Evolutionary conservation across 345 rosid species (phyloP), one percentile per base, ranked within the genome.

Genomic region (Boechera stricta): DNA sequence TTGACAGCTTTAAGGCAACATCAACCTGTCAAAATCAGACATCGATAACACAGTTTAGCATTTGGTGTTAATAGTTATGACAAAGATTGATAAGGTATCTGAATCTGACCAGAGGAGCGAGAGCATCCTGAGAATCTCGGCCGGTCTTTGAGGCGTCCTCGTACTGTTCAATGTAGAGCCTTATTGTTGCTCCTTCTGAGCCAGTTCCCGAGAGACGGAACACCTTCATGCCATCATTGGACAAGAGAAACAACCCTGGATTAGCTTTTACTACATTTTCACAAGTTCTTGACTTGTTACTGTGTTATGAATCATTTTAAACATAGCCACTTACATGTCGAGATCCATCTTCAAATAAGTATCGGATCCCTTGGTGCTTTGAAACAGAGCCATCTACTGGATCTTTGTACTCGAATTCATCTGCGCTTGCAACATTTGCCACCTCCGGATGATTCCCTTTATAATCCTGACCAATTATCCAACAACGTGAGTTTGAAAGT

Each of bases 131-230:
- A 36, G 98, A 89, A 45, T 88, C 97, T 82, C 96, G 79, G 55
- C 97, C 90, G 3, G 51, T 90, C 80, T 91, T 88, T 21, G 90
- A 80, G 28, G 96, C 69, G 73, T 91, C 93, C 83, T 90, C 97
- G 7, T 87, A 94, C 73, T 91, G 97, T 81, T 91, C 98, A 31
- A 94, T 91, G 81, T 94, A 91, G 54, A 94, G 93, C 29, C 97
- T 91, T 81, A 91, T 87, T 1, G 97, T 91, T 67, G 96, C 98
- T 67, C 98, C 98, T 83, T 85, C 97, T 36, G 98, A 93, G 47
- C 98, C 98, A 9, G 97, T 91, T 79, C 98, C 98, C 0, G 96
- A 94, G 15, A 91, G 91, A 65, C 97, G 96, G 89, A 90, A 91
- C 65, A 91, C 82, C 96, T 93, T 85, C 15, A 41, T 13, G 28